phyloP scores from a whole-genome alignment of 2,329 filamentous ascomycete species.

The Blastomyces parvus region DNA sequence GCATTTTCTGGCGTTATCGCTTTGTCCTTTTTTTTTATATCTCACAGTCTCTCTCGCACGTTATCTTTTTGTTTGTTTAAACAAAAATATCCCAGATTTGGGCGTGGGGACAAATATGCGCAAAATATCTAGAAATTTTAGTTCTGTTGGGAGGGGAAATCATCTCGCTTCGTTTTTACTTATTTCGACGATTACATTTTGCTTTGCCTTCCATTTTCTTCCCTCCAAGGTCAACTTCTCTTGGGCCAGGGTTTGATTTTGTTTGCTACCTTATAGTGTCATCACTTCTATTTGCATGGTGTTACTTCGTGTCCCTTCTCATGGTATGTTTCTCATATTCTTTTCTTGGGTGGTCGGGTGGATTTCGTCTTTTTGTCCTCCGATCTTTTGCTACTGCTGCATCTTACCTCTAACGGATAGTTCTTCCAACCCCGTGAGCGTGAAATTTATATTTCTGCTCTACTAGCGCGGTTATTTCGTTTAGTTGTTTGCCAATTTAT shows the following conservation, averaged over 20 bases:
- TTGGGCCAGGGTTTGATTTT: neutral
- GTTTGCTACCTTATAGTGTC: neutral
- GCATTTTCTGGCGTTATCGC: neutral
- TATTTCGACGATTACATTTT: neutral
- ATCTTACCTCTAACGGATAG: neutral
- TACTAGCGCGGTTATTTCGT: neutral
- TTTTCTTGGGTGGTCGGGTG: neutral
- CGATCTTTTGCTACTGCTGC: neutral
- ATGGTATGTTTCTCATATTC: neutral
- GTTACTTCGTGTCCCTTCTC: neutral
- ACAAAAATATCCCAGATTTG: neutral
- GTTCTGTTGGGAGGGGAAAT: neutral
- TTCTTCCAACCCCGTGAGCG: neutral
- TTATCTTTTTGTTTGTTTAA: neutral
- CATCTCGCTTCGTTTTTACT: neutral
- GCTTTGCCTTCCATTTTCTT: neutral
- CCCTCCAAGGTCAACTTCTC: neutral
- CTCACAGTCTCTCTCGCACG: neutral
- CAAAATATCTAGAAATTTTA: neutral
- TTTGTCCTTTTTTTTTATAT: neutral
- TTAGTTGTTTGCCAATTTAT: neutral
- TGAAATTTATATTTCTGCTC: neutral
- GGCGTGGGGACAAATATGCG: neutral
- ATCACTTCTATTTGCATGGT: neutral
- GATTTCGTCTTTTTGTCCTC: neutral